Conservation (phyloP, 768 basidiomycete species). For the Tephrocybe sp. region DNA sequence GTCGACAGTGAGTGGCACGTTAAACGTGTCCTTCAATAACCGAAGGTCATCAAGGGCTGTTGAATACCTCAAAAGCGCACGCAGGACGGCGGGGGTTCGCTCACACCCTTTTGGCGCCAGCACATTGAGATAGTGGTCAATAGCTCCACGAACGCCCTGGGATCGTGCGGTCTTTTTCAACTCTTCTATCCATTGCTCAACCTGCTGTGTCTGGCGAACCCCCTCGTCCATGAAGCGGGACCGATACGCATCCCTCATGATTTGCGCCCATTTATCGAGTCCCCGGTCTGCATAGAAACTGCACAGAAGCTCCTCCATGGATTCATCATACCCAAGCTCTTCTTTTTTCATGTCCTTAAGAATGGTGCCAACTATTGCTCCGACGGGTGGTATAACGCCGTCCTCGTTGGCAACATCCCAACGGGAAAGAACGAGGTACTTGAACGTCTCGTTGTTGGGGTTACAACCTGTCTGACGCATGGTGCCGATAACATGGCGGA, state of each 20-base stretch:
- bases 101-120: constrained; percentile 32
- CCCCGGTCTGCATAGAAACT: constrained; percentile 42
- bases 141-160: constrained; percentile 30
- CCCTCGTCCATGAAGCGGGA: constrained; percentile 20
- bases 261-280: constrained; percentile 34
- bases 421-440: constrained; percentile 46
- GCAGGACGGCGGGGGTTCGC: constrained; percentile 30
- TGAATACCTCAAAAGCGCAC: constrained; percentile 44
- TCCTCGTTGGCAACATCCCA: constrained; percentile 30
- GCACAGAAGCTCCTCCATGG: constrained; percentile 39
- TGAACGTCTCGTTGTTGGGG: constrained; percentile 48
- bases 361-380: constrained; percentile 35
- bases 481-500: constrained; percentile 35
- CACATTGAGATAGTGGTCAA: constrained; percentile 31
- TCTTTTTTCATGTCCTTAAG: constrained; percentile 47
- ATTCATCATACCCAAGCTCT: constrained; percentile 43
- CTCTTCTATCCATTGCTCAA: constrained; percentile 12
- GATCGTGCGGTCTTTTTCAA: constrained; percentile 20
- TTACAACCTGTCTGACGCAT: constrained; percentile 40
- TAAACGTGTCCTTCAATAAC: constrained; percentile 39
- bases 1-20: constrained; percentile 35
- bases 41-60: constrained; percentile 39
- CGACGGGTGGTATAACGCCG: constrained; percentile 26
- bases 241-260: constrained; percentile 39
- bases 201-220: constrained; percentile 15